These are phyloP conservation scores for Podila minutissima DNA, from an alignment of 192 early-diverging fungal genomes.

Conservation along the genomic window DNA sequence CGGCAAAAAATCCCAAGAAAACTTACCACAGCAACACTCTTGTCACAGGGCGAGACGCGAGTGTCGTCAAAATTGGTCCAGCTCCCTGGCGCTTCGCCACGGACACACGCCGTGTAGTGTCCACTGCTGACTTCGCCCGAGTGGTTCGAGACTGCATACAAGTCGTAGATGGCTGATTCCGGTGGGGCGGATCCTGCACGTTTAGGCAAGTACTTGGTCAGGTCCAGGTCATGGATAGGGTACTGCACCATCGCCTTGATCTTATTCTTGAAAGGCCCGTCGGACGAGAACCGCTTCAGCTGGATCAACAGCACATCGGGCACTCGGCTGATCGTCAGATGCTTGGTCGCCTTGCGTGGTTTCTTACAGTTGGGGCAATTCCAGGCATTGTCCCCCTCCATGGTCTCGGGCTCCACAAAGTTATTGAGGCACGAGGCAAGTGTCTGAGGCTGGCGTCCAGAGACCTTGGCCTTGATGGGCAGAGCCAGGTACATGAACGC, in stretches of 20 bases:
- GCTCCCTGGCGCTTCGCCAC: constrained; percentile 65
- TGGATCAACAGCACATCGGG: constrained; percentile 94
- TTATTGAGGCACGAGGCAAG: constrained; percentile 89
- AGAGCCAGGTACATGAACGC: constrained; percentile 92
- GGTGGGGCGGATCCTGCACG: not conserved
- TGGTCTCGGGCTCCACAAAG: constrained; percentile 84
- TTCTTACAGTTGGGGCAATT: constrained; percentile 86
- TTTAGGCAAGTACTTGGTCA: constrained; percentile 63
- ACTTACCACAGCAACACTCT: constrained; percentile 65
- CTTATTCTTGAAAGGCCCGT: constrained; percentile 94
- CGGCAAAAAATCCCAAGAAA: not conserved
- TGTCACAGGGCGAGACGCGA: constrained; percentile 66
- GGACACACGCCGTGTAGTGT: constrained; percentile 81
- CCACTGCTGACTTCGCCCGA: constrained; percentile 80
- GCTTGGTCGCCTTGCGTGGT: constrained; percentile 79
- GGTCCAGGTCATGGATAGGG: constrained; percentile 72
- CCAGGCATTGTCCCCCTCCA: constrained; percentile 95
- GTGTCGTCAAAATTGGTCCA: constrained; percentile 94
- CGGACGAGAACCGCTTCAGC: constrained; percentile 92
- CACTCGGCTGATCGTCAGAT: constrained; percentile 77
- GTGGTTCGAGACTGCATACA: constrained; percentile 89
- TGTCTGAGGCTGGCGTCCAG: constrained; percentile 61
- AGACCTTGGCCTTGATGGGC: constrained; percentile 76
- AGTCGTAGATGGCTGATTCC: constrained; percentile 67
- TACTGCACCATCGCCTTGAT: constrained; percentile 89